phyloP scores from a whole-genome alignment of 2,329 filamentous ascomycete genomes.

The Phoma sp. region DNA sequence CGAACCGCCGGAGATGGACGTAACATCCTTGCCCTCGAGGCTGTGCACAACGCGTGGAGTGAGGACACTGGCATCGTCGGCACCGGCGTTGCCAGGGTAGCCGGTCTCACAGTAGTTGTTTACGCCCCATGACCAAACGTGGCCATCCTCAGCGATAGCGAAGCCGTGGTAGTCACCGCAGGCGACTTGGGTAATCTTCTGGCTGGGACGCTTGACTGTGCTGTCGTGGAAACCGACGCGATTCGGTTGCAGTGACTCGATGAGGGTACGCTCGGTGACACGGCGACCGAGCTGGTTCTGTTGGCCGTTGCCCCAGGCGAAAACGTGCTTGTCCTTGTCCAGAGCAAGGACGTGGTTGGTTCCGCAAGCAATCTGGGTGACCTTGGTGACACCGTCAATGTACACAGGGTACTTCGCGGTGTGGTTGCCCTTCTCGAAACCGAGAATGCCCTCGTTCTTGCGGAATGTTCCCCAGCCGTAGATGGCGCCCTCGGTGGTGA shows the following conservation, averaged over 20 bases:
- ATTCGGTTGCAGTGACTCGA: conserved; percentile 62
- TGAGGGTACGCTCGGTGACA: conserved; percentile 66
- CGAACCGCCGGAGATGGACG: conserved; percentile 72
- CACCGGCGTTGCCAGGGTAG: conserved; percentile 67
- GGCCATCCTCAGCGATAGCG: conserved; percentile 71
- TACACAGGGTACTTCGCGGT: conserved; percentile 57
- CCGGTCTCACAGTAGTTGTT: conserved; percentile 89
- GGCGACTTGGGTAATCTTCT: conserved; percentile 66
- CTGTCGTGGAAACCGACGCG: conserved; percentile 62
- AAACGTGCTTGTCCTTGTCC: conserved; percentile 69
- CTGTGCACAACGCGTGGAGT: conserved; percentile 70
- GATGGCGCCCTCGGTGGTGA: conserved; percentile 77
- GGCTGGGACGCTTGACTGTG: conserved; percentile 48
- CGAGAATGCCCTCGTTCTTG: conserved; percentile 71
- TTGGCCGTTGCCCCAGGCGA: conserved; percentile 76
- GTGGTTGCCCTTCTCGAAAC: conserved; percentile 61
- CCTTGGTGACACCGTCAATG: conserved; percentile 70
- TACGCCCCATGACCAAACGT: conserved; percentile 82
- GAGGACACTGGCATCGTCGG: conserved; percentile 74
- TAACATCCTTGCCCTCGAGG: conserved; percentile 70
- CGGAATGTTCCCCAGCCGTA: conserved; percentile 88
- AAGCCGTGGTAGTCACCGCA: conserved; percentile 85
- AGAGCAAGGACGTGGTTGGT: conserved; percentile 76
- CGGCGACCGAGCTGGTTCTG: conserved; percentile 74
- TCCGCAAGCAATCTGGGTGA: conserved; percentile 69